Evolutionary conservation across 1,139 yeast genomes (phyloP).

Genomic region (Kurtzmaniella quercitrusa): DNA sequence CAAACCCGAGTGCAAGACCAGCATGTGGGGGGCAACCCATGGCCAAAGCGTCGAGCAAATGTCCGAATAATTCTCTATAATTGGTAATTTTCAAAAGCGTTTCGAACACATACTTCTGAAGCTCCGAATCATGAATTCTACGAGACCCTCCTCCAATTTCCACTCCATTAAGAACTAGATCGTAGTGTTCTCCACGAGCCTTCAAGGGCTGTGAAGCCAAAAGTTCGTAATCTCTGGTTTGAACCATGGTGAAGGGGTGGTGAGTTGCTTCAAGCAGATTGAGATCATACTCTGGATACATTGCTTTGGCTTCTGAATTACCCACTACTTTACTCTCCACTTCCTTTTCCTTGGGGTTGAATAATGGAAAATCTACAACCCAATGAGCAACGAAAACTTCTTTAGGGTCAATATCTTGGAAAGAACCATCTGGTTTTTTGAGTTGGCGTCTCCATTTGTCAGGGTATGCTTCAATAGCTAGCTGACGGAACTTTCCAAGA

Average conservation of each 20-base stretch:
- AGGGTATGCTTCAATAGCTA: constrained; percentile 57
- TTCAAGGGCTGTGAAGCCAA: constrained; percentile 53
- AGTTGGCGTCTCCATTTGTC: constrained; percentile 42
- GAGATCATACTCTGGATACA: constrained; percentile 60
- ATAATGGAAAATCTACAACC: constrained; percentile 89
- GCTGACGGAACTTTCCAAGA: constrained; percentile 77
- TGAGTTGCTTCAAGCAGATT: constrained; percentile 66
- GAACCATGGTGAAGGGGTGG: constrained; percentile 95
- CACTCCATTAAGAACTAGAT: constrained; percentile 87
- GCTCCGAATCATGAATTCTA: constrained; percentile 80
- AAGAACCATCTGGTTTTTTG: constrained; percentile 17
- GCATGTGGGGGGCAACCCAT: constrained; percentile 99
- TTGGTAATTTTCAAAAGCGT: constrained; percentile 52
- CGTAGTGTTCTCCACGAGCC: constrained; percentile 92
- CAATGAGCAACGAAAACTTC: constrained; percentile 63
- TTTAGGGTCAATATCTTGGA: constrained; percentile 14
- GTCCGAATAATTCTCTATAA: constrained; percentile 74
- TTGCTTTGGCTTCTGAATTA: constrained; percentile 9
- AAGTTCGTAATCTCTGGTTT: constrained; percentile 58
- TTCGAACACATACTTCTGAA: constrained; percentile 69
- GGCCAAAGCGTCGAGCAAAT: constrained; percentile 71
- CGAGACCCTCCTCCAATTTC: constrained; percentile 98
- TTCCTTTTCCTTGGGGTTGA: constrained; percentile 56
- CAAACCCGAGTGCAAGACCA: constrained; percentile 93
- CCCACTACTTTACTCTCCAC: constrained; percentile 13